Conservation (phyloP, 78 protist species). For the Pigoraptor vietnamica region DNA sequence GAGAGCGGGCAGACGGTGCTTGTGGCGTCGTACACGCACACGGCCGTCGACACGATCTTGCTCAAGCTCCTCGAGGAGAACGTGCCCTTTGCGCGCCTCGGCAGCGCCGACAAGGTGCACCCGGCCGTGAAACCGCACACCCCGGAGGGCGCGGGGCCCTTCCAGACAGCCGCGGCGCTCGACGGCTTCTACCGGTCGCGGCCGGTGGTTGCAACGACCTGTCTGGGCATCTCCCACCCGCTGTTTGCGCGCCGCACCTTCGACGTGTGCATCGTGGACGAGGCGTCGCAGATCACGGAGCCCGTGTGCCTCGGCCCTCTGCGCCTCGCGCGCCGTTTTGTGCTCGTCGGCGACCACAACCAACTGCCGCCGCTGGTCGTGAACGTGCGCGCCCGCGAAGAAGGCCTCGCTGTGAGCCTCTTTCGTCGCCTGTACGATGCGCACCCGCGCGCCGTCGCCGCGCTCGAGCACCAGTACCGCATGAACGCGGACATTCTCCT, state of each 20-base stretch:
- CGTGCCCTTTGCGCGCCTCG: slow-evolving; percentile 18
- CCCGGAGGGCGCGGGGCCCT: not conserved
- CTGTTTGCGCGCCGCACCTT: slow-evolving; percentile 14
- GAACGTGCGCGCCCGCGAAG: slow-evolving; percentile 13
- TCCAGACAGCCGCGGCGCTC: not conserved
- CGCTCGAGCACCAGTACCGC: slow-evolving; percentile 62
- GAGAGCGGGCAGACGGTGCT: slow-evolving; percentile 41
- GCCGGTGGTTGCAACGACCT: slow-evolving; percentile 32
- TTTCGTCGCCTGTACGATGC: slow-evolving; percentile 47
- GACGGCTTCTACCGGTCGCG: not conserved
- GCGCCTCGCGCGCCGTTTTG: slow-evolving; percentile 37
- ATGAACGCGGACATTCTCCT: slow-evolving; percentile 63
- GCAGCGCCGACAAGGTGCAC: not conserved
- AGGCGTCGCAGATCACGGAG: slow-evolving; percentile 71
- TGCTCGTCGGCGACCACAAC: slow-evolving; percentile 83
- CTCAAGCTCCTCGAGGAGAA: slow-evolving; percentile 35
- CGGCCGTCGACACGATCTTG: slow-evolving; percentile 65
- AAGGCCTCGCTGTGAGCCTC: slow-evolving; percentile 19
- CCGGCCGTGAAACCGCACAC: not conserved
- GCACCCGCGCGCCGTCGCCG: slow-evolving; percentile 20
- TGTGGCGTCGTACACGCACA: slow-evolving; percentile 67
- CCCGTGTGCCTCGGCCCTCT: slow-evolving; percentile 62
- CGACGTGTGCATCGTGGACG: slow-evolving; percentile 80
- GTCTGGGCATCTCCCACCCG: slow-evolving; percentile 11
- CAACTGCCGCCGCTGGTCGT: slow-evolving; percentile 50